These are phyloP conservation scores for Fusarium drepaniforme DNA, from an alignment of 2,329 filamentous ascomycete genomes.

Conservation along the genomic window DNA sequence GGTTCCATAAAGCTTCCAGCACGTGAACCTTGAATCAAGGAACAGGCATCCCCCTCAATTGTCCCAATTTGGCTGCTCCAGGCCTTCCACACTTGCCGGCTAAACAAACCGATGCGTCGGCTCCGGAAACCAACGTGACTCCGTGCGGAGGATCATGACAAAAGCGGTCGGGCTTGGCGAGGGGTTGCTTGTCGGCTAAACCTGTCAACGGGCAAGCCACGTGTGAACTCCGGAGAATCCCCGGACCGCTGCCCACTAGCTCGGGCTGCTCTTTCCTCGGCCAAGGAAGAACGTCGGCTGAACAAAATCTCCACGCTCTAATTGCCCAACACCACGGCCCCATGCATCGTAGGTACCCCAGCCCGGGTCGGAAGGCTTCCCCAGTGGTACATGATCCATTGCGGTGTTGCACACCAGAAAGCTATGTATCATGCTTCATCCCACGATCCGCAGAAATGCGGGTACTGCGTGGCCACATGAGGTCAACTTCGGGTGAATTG, in stretches of 20 bases:
- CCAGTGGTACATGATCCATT: neutral
- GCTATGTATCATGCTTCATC: slow-evolving; percentile 4
- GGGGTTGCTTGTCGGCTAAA: neutral
- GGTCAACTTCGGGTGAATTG: slow-evolving; percentile 32
- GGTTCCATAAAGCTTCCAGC: slow-evolving; percentile 1
- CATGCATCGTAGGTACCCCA: slow-evolving; percentile 6
- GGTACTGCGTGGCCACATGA: slow-evolving; percentile 36
- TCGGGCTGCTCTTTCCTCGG: slow-evolving; percentile 9
- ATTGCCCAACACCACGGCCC: slow-evolving; percentile 35
- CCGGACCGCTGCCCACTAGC: slow-evolving; percentile 12
- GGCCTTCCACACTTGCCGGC: neutral
- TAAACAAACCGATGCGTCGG: neutral
- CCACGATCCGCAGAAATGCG: slow-evolving; percentile 25
- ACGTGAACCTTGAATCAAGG: slow-evolving; percentile 1
- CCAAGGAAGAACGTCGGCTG: slow-evolving; percentile 25
- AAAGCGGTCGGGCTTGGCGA: neutral
- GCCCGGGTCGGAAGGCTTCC: slow-evolving; percentile 16
- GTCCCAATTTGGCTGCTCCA: neutral
- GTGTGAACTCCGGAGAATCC: slow-evolving; percentile 31
- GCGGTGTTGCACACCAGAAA: neutral
- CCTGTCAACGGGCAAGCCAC: slow-evolving; percentile 20
- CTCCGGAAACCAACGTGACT: neutral
- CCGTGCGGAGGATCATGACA: neutral
- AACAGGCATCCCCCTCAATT: slow-evolving; percentile 9
- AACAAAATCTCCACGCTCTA: slow-evolving; percentile 12